Base-by-base conservation (phyloP, 2,329 filamentous ascomycete genomes). In the Chrysosporium keratinophilum region DNA sequence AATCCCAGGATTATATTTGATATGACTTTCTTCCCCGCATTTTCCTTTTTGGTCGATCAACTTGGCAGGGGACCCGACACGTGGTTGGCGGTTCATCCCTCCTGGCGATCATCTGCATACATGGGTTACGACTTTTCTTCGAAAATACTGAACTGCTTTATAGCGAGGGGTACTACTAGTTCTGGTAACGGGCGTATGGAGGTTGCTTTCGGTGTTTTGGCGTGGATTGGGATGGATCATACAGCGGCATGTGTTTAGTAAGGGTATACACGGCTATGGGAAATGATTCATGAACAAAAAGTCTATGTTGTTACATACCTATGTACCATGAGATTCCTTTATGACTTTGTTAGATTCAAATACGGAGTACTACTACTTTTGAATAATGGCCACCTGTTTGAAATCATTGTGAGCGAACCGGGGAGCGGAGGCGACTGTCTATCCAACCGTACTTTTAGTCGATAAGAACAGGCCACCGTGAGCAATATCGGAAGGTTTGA, bases 111-210 rank as follows among this genome's bases (percentile, higher is more conserved):
- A 39, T 48, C 19, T 48, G 45, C 33, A 39, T 11, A 14, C 34
- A 48, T 48, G 31, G 45, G 12, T 48, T 48, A 34, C n/a, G 43
- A 46, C 43, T 34, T 34, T 46, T 15, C n/a, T n/a, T n/a, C 34
- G 3, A 2, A n/a, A 23, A 17, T 44, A 23, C 23, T 35, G 43
- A 6, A 46, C 1, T 6, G 20, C 12, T 35, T 17, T 34, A 28
- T 35, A 11, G 17, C 20, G 37, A 39, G 19, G 2, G 33, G 17
- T 10, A 28, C 3, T 31, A 28, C 23, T 4, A 28, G 3, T 28
- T 3, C 3, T 28, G 7, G 3, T 28, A 28, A 28, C 23, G 12
- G 34, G 46, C 17, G 20, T 40, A 39, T 37, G 46, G 17, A 12
- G 17, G 23, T 28, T 40, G 34, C 14, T 40, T 49, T 31, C 1